phyloP scores from a whole-genome alignment of 163 green algal species.

The Dunaliella salina region DNA sequence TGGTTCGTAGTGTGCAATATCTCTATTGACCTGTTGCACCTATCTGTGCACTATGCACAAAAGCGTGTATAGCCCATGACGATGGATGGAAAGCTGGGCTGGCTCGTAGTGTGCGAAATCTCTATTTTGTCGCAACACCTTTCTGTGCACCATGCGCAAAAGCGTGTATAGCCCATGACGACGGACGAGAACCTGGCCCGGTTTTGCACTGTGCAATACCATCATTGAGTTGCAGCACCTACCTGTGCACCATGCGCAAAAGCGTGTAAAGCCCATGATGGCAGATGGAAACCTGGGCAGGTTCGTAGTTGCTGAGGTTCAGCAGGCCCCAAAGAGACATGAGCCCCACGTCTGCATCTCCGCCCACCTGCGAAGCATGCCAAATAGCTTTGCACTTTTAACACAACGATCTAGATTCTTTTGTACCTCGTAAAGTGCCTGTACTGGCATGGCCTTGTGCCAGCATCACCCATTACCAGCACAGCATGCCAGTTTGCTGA shows the following conservation, averaged over 20 bases:
- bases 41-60: constrained; percentile 36
- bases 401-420: no score
- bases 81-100: constrained; percentile 40
- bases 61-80: constrained; percentile 49
- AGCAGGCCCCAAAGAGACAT: constrained; percentile 39
- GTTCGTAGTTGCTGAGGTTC: constrained; percentile 31
- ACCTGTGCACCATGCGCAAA: constrained; percentile 35
- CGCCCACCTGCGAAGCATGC: background rate
- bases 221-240: no score
- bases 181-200: constrained; percentile 40
- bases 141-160: constrained; percentile 35
- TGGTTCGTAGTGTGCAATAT: constrained; percentile 17
- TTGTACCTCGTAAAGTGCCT: no score
- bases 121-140: no score
- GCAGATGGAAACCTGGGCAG: constrained; percentile 42
- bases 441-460: no score
- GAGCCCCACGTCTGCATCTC: constrained; percentile 33
- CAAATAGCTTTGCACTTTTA: no score
- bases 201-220: no score
- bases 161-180: constrained; percentile 50
- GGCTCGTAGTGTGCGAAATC: constrained; percentile 21
- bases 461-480: no score
- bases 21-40: no score
- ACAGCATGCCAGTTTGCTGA: no score
- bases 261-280: constrained; percentile 50